phyloP scores from a whole-genome alignment of 139 green algal genomes.

The Pleodorina starrii region DNA sequence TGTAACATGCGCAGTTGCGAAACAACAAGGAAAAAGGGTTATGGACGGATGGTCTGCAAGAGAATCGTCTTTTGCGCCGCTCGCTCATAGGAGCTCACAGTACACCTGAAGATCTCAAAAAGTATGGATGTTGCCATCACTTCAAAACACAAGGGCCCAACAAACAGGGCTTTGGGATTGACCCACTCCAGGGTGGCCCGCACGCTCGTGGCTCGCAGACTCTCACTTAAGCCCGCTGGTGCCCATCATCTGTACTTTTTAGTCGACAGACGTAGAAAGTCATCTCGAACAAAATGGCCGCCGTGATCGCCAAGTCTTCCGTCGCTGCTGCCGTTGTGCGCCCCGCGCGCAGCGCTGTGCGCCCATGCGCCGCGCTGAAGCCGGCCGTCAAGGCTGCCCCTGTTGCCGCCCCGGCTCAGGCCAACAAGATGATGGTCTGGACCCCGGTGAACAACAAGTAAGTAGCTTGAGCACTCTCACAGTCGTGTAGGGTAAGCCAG shows the following conservation, averaged over 20 bases:
- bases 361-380: slow-evolving; percentile 46
- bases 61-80: too few relatives aligned
- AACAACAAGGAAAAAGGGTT: too few relatives aligned
- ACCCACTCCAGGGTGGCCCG: not conserved
- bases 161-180: not conserved
- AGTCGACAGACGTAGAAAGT: not conserved
- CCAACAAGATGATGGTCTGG: slow-evolving; percentile 86
- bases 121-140: not conserved
- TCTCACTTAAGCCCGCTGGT: not conserved
- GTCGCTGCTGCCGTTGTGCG: slow-evolving; percentile 32
- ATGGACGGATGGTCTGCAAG: too few relatives aligned
- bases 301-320: slow-evolving; percentile 51
- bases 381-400: slow-evolving; percentile 51
- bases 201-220: not conserved
- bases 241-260: not conserved
- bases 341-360: slow-evolving; percentile 9
- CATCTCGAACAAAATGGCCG: slow-evolving; percentile 49
- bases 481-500: not conserved
- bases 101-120: not conserved
- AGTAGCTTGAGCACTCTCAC: slow-evolving; percentile 7
- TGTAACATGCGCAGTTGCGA: too few relatives aligned
- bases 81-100: too few relatives aligned
- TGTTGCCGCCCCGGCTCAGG: slow-evolving; percentile 69
- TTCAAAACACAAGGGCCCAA: not conserved
- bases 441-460: slow-evolving; percentile 89